Evolutionary conservation across 192 early-diverging fungal genomes (phyloP), one percentile per base, ranked within the genome.

Genomic region (Irineochytrium annulatum): DNA sequence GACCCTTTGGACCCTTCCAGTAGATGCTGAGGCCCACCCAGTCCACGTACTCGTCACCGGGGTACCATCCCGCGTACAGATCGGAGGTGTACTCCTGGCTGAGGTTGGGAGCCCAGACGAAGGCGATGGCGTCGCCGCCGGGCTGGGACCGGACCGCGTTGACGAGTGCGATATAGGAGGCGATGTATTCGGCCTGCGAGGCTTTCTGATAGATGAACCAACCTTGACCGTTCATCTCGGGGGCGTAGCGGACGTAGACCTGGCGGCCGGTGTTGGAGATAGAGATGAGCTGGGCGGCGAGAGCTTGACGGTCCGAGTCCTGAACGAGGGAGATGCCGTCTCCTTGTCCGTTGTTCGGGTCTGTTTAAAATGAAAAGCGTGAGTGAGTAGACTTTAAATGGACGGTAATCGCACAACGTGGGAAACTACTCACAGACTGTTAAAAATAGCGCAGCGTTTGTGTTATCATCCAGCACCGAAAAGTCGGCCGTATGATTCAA

Each of bases 161-260:
- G n/a, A n/a, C n/a, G n/a, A n/a, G n/a, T n/a, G n/a, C n/a, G n/a
- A n/a, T n/a, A n/a, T n/a, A n/a, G n/a, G n/a, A n/a, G n/a, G n/a
- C n/a, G n/a, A n/a, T n/a, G n/a, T n/a, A n/a, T n/a, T n/a, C n/a
- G n/a, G n/a, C n/a, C n/a, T n/a, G n/a, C n/a, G n/a, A n/a, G n/a
- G n/a, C n/a, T n/a, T n/a, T n/a, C n/a, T n/a, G n/a, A n/a, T n/a
- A n/a, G n/a, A n/a, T n/a, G n/a, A n/a, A n/a, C n/a, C n/a, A n/a
- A n/a, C n/a, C n/a, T n/a, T n/a, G 43, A 19, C 64, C 64, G 52
- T 66, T 66, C 66, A 68, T 68, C 55, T 68, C 66, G 19, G 66
- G 66, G 27, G 32, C 62, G 2, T 59, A 52, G 22, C 69, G 69
- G n/a, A 70, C n/a, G 48, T 52, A 61, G 2, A 70, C 5, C 29